A percentile compares a stretch with the other conserved stretches of the same genome.
Conservation (phyloP, 495 filamentous ascomycete genomes). For the Penicillium cinerascens region DNA sequence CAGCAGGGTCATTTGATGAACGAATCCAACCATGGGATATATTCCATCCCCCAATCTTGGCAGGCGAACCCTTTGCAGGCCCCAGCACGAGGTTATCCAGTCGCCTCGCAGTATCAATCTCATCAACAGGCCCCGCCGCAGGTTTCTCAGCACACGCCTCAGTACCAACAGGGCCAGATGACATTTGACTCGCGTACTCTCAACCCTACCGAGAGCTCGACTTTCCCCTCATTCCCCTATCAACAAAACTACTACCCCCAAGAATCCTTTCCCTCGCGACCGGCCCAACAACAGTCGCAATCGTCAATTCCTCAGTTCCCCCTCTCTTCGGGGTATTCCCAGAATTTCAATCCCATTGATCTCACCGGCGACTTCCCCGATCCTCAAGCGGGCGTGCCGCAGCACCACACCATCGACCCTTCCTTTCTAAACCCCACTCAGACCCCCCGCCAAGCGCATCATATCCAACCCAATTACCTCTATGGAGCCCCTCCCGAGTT, state of each 20-base stretch:
- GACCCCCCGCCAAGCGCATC: slow-evolving; percentile 3
- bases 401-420: slow-evolving; percentile 41
- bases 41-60: slow-evolving; percentile 38
- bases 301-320: slow-evolving; percentile 24
- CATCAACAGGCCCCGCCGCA: slow-evolving; percentile 27
- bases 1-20: slow-evolving; percentile 28
- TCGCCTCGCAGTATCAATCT: slow-evolving; percentile 29
- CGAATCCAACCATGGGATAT: slow-evolving; percentile 33
- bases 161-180: slow-evolving; percentile 23
- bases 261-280: slow-evolving; percentile 26
- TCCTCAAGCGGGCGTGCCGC: slow-evolving; percentile 18
- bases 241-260: slow-evolving; percentile 31
- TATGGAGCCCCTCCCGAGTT: slow-evolving; percentile 30
- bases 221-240: slow-evolving; percentile 35
- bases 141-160: slow-evolving; percentile 23
- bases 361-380: slow-evolving; percentile 33
- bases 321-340: slow-evolving; percentile 24
- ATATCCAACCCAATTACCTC: slow-evolving; percentile 27
- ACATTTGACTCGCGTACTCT: slow-evolving; percentile 32
- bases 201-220: slow-evolving; percentile 29
- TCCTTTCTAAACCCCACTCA: slow-evolving; percentile 30
- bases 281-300: slow-evolving; percentile 25
- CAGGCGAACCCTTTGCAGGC: slow-evolving; percentile 33
- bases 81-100: slow-evolving; percentile 24
- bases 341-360: slow-evolving; percentile 28